These are phyloP conservation scores for Xylaria digitata DNA, from an alignment of 2,329 filamentous ascomycete genomes.

Conservation along the genomic window DNA sequence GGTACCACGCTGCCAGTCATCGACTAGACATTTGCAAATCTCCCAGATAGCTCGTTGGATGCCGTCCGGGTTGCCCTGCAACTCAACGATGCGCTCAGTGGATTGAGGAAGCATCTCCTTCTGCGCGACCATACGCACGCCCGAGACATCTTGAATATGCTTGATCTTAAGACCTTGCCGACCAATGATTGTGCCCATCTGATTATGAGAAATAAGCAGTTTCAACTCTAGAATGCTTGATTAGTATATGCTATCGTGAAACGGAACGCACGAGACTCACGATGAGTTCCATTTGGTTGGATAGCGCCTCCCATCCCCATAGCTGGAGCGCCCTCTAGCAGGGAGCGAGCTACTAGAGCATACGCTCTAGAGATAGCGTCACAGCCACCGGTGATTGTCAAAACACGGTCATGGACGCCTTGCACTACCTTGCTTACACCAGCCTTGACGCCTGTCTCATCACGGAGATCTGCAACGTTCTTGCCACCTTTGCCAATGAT, in stretches of 20 bases:
- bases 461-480: slow-evolving; percentile 95
- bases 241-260: slow-evolving; percentile 33
- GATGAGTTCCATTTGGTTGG: slow-evolving; percentile 89
- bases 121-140: slow-evolving; percentile 98
- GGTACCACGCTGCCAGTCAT: slow-evolving; percentile 97
- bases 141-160: slow-evolving; percentile 96
- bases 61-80: slow-evolving; percentile 92
- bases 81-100: slow-evolving; percentile 96
- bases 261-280: slow-evolving; percentile 66
- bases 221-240: slow-evolving; percentile 78
- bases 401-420: slow-evolving; percentile 94
- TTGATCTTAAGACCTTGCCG: slow-evolving; percentile 98
- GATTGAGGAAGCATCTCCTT: slow-evolving; percentile 99
- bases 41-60: slow-evolving; percentile 98
- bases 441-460: slow-evolving; percentile 97
- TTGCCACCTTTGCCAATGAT: slow-evolving; percentile 99
- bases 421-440: slow-evolving; percentile 99
- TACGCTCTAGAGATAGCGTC: slow-evolving; percentile 93
- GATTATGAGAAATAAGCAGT: slow-evolving; percentile 98
- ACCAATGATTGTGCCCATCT: slow-evolving; percentile 99
- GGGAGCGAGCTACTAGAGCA: slow-evolving; percentile 87
- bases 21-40: slow-evolving; percentile 97
- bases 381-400: slow-evolving; percentile 92
- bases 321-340: slow-evolving; percentile 92
- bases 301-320: slow-evolving; percentile 96